Base-by-base conservation (phyloP, 2,329 filamentous ascomycete species). In the Didymella keratinophila region DNA sequence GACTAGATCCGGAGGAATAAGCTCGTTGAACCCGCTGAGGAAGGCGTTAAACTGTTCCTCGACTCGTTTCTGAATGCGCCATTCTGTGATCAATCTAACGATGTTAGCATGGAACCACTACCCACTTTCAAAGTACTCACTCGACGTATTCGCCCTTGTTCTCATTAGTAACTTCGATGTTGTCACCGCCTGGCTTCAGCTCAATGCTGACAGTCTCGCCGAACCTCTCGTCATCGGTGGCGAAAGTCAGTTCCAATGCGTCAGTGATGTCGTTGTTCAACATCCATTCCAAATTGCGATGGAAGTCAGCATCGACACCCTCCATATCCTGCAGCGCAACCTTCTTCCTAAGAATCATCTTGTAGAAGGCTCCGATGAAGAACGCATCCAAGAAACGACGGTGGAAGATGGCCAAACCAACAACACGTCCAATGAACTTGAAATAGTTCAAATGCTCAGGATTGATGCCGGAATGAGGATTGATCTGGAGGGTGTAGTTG, bases 101-200 rank as follows among this genome's bases (percentile, higher is more conserved):
- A 4, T 4, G 52, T 76, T 65, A 76, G 68, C 32, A 34, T 25
- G 18, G 48, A 23, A 32, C 30, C 30, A 32, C 30, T 1, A 16
- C 30, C 14, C 2, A 10, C 23, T 16, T 12, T 16, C 20, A 80
- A 6, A 25, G 6, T 21, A 72, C 86, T 78, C 81, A 89, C 86
- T 99, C 95, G 63, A 99, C 92, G 72, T 99, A 99, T 84, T 98
- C 93, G 80, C 91, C 91, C 86, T 99, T 99, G 84, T 99, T 99
- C 74, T 96, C 93, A 75, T 99, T 97, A 18, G 93, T 98, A 42
- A 99, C 95, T 21, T 96, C 91, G 62, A 99, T 97, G 71, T 99
- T 87, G 66, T 92, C 87, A 56, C 95, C 95, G 72, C 89, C 86
- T 14, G 93, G 92, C 75, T 96, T 97, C 66, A 99, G 84, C 76